Base-by-base conservation (phyloP, 352 stramenopile genomes). In the Pythium dissimile region DNA sequence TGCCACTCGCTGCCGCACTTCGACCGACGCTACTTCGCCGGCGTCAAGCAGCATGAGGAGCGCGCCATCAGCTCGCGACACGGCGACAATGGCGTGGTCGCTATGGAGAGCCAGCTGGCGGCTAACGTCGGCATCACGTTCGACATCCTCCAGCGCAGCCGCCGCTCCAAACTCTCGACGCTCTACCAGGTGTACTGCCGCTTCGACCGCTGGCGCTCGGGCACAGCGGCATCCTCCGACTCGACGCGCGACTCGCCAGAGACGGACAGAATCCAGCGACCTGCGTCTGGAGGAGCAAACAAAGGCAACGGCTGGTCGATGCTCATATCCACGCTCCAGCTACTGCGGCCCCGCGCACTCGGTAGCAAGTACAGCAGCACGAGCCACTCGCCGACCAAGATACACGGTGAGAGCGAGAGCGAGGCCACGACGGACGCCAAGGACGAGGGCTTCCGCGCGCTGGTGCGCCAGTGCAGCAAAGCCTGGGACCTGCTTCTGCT, bases 1-100 rank as follows among this genome's bases (percentile, higher is more conserved):
- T 80, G 73, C 16, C 64, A 64, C 3, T 89, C 80, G 0, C 56
- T 89, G 1, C 75, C 80, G 20, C 18, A 50, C 3, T 89, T 89
- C 32, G 62, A 71, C 2, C 34, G 31, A 1, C 38, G 54, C 0
- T 89, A 76, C 43, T 89, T 88, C 39, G 58, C 69, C 1, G 37
- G 23, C 12, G 52, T 59, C 11, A 73, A 67, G n/a, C 12, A 32
- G 6, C 42, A 63, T 1, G 71, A 78, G 24, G 71, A 78, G 20
- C 9, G 39, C 9, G 21, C 48, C 37, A 48, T 32, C 0, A 26
- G 15, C 11, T 34, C 18, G 6, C 38, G 20, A 3, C 53, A 50
- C 12, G 54, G 55, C 16, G 47, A n/a, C n/a, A n/a, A n/a, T n/a
- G n/a, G 46, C 2, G 30, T 57, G 7, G 55, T 34, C 2, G 65